Percentiles rank a stretch among this genome's conserved stretches.
phyloP scores from a whole-genome alignment of 75 land plant genomes.

The Sequoia sempervirens region DNA sequence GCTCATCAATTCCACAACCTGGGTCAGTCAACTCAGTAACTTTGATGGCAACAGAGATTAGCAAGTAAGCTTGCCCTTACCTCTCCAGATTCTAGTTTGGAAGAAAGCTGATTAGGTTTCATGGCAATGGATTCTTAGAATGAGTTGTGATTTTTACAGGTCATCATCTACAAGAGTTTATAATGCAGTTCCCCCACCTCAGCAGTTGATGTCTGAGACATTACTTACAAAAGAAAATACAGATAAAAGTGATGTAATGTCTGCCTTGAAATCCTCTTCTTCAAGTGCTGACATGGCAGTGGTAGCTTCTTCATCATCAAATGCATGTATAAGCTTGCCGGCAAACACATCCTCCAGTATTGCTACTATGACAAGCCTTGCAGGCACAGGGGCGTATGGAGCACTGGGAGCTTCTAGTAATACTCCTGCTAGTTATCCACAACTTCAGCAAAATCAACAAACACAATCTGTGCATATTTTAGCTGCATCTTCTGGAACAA shows the following conservation, averaged over 20 bases:
- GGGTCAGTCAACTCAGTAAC: neutral
- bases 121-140: neutral
- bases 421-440: conserved; percentile 16
- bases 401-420: conserved; percentile 4
- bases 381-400: conserved; percentile 2
- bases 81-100: neutral
- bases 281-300: conserved; percentile 12
- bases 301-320: conserved; percentile 19
- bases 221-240: neutral
- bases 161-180: conserved; percentile 53
- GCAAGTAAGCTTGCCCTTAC: neutral
- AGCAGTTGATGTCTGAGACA: conserved; percentile 41
- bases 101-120: neutral
- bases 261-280: conserved; percentile 12
- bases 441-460: conserved; percentile 3
- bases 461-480: conserved; percentile 10
- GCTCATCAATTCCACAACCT: neutral
- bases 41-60: conserved; percentile 5
- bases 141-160: conserved; percentile 28
- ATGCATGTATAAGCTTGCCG: neutral
- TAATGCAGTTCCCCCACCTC: conserved; percentile 91
- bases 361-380: neutral
- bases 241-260: conserved; percentile 13
- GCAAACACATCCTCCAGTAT: conserved; percentile 1
- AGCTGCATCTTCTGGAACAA: conserved; percentile 32